A percentile compares a stretch with the other conserved stretches of the same genome.
Conservation (phyloP, 2,329 filamentous ascomycete species). For the Phyllosticta capitalensis region DNA sequence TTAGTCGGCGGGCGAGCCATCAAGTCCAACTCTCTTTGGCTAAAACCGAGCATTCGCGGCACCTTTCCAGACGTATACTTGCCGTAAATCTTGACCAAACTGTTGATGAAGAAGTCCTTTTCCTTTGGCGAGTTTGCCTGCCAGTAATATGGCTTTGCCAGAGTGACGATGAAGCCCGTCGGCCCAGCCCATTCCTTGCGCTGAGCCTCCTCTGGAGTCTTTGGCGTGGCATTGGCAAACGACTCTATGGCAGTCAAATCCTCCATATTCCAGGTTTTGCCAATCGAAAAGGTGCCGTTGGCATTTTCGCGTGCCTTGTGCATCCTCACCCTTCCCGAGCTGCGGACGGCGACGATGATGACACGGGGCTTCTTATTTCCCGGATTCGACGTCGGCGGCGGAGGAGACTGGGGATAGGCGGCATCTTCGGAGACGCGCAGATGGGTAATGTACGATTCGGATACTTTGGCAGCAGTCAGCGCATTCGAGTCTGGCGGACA, state of each 20-base stretch:
- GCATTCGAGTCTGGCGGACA: not conserved
- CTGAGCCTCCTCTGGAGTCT: conserved; percentile 50
- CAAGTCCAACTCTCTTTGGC: conserved; percentile 65
- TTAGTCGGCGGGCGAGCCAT: conserved; percentile 47
- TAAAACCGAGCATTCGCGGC: conserved; percentile 75
- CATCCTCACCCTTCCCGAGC: conserved; percentile 84
- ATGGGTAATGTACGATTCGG: conserved; percentile 97
- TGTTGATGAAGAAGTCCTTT: conserved; percentile 97
- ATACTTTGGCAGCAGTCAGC: conserved; percentile 7
- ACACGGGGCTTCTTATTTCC: conserved; percentile 78
- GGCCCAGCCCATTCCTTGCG: conserved; percentile 68
- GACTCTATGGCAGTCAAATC: conserved; percentile 78
- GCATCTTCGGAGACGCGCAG: conserved; percentile 85
- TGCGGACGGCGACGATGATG: conserved; percentile 87
- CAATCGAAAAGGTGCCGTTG: conserved; percentile 91
- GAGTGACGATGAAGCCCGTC: conserved; percentile 75
- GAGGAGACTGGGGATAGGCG: conserved; percentile 69
- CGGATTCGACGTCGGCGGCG: conserved; percentile 65
- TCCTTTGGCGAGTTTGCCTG: conserved; percentile 87
- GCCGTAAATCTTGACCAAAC: conserved; percentile 87
- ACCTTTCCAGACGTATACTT: conserved; percentile 87
- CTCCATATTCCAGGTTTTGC: conserved; percentile 96
- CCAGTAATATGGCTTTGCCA: conserved; percentile 97
- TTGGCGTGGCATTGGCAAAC: conserved; percentile 54
- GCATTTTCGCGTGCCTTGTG: conserved; percentile 95